These are phyloP conservation scores for Trichodelitschia bisporula DNA, from an alignment of 495 filamentous ascomycete genomes.

Conservation along the genomic window DNA sequence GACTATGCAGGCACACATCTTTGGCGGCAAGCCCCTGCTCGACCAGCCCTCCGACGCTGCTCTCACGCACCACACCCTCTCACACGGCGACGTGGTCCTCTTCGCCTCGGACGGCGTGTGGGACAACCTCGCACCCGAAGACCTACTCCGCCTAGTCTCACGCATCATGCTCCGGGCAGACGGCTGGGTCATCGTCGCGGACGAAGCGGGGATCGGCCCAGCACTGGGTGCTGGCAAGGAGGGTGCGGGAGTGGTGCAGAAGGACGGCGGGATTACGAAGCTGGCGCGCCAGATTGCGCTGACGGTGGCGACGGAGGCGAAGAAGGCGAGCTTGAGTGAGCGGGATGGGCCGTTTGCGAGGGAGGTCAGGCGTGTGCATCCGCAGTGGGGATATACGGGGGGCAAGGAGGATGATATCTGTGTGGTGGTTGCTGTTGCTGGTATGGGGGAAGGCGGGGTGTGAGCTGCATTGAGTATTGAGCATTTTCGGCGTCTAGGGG, in stretches of 20 bases:
- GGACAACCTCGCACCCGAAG: conserved; percentile 84
- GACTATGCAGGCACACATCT: conserved; percentile 46
- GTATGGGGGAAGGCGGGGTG: conserved; percentile 17
- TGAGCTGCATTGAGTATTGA: background rate
- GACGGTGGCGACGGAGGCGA: conserved; percentile 55
- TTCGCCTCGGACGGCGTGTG: conserved; percentile 90
- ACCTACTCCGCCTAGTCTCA: conserved; percentile 58
- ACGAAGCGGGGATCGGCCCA: conserved; percentile 6
- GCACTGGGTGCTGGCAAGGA: background rate
- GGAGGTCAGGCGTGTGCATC: conserved; percentile 69
- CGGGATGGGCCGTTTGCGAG: conserved; percentile 83
- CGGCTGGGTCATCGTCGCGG: conserved; percentile 41
- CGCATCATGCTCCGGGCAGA: conserved; percentile 42
- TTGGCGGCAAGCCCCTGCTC: conserved; percentile 42
- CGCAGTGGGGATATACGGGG: conserved; percentile 57
- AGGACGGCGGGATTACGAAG: background rate
- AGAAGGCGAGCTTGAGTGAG: conserved; percentile 57
- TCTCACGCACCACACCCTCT: conserved; percentile 44
- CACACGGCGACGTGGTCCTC: conserved; percentile 75
- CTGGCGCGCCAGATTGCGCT: conserved; percentile 30
- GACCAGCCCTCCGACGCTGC: conserved; percentile 72
- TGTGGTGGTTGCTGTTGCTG: conserved; percentile 47
- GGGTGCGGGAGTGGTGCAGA: too few species aligned
- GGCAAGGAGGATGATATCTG: conserved; percentile 88
- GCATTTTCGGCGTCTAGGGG: too few species aligned